Base-by-base conservation (phyloP, 257 asterid species). In the Mitragyna speciosa region DNA sequence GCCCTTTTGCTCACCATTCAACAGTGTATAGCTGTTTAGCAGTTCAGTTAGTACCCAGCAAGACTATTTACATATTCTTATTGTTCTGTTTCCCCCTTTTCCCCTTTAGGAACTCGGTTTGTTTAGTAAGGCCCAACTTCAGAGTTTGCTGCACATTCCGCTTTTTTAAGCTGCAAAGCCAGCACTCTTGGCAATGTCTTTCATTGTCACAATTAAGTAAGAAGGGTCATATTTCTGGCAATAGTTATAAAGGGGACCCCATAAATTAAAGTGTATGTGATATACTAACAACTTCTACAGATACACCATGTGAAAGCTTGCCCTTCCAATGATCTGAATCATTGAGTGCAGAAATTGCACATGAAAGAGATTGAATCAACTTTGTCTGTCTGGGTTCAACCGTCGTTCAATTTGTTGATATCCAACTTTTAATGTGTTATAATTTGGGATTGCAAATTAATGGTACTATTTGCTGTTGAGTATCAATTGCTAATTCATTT, bases 181-280 rank as follows among this genome's bases (percentile, higher is more conserved):
- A 33, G 69, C n/a, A 47, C 39, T 69, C 52, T 73, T 73, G 49
- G 33, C 61, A n/a, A 12, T 28, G 39, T 48, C 54, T 74, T 33
- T 74, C 68, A 9, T 5, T 52, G 51, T 54, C 68, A 74, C n/a
- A 33, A 30, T 73, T 8, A 54, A 52, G 31, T 52, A 20, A 24
- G 12, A 33, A 54, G 66, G 77, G 47, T 20, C 77, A 54, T 74
- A 54, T 39, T 73, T 54, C 59, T 73, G 68, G 22, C 48, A 31
- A 9, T 11, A 51, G 68, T 33, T 59, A 51, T 47, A 49, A 1
- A 41, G 14, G 77, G 65, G 22, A 63, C 78, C 33, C 56, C 8
- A 20, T 17, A 7, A 30, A 19, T 30, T 31, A 12, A 74, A 36
- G 63, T 54, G 63, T 54, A 19, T 19, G 63, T 54, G 61, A 54